Conservation (phyloP, 257 asterid species). For the Linaria vulgaris region DNA sequence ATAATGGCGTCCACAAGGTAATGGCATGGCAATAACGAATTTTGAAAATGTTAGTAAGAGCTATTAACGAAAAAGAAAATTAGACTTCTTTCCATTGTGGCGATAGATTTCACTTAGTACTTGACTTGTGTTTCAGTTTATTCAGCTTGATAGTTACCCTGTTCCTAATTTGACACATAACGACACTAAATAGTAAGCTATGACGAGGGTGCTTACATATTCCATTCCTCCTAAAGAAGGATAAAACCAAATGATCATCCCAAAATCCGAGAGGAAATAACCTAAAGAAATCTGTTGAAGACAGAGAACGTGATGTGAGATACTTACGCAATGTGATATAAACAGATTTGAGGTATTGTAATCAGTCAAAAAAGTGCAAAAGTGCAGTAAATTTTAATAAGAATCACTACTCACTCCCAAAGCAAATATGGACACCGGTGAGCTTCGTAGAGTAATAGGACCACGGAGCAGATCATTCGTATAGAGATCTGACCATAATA, state of each 20-base stretch:
- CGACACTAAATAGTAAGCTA: conserved; percentile 15
- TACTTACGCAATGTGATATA: conserved; percentile 10
- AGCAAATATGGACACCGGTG: conserved; percentile 50
- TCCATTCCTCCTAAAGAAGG: conserved; percentile 83
- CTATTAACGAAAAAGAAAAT: not conserved
- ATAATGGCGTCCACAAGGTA: conserved; percentile 8
- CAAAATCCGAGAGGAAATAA: conserved; percentile 70
- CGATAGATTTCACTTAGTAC: not conserved
- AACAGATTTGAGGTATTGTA: not conserved
- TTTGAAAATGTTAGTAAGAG: not conserved
- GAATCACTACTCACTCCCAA: conserved; percentile 58
- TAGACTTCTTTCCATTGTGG: no score
- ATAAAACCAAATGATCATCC: conserved; percentile 81
- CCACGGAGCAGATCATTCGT: conserved; percentile 35
- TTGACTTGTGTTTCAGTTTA: not conserved
- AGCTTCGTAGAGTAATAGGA: conserved; percentile 50
- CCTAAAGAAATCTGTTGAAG: conserved; percentile 66
- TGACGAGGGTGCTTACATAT: conserved; percentile 61
- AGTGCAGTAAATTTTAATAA: no score
- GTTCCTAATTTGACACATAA: no score
- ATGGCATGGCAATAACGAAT: not conserved
- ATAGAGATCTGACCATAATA: conserved; percentile 62
- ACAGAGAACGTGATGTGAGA: conserved; percentile 12
- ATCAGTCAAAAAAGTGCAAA: not conserved
- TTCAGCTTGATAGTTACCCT: not conserved